phyloP scores from a whole-genome alignment of 345 rosid species.

The Arabis alpina region DNA sequence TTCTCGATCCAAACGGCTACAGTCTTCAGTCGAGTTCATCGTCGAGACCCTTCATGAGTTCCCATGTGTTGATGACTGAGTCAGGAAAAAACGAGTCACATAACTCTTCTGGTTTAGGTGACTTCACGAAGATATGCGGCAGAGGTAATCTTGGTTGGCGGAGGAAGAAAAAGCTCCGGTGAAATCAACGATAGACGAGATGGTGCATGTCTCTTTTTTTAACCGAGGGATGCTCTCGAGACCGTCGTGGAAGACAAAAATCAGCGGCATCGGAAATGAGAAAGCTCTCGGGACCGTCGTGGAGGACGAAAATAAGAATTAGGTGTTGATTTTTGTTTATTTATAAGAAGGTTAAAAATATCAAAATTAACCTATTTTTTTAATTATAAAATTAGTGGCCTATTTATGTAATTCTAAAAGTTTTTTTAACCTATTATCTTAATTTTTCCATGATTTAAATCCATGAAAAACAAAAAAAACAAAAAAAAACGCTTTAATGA shows the following conservation, averaged over 20 bases:
- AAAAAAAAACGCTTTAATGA: too few species aligned
- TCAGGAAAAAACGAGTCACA: constrained; percentile 58
- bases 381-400: too few species aligned
- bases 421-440: too few species aligned
- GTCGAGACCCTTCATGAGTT: constrained; percentile 89
- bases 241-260: constrained; percentile 68
- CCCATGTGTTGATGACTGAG: constrained; percentile 94
- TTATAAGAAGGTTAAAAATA: too few species aligned
- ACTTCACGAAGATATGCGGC: constrained; percentile 15
- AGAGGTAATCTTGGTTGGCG: constrained; percentile 28
- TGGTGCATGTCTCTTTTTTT: constrained; percentile 85
- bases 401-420: too few species aligned
- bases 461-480: too few species aligned
- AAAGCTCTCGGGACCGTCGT: constrained; percentile 43
- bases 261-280: constrained; percentile 61
- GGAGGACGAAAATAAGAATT: not conserved
- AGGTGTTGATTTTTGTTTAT: constrained; percentile 5
- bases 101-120: constrained; percentile 3
- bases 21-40: constrained; percentile 38
- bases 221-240: constrained; percentile 25
- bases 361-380: too few species aligned
- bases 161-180: constrained; percentile 6
- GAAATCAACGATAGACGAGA: constrained; percentile 60
- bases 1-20: too few species aligned
- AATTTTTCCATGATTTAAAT: too few species aligned